phyloP scores from a whole-genome alignment of 1,284 basidiomycete genomes.

The Tremellales sp. region DNA sequence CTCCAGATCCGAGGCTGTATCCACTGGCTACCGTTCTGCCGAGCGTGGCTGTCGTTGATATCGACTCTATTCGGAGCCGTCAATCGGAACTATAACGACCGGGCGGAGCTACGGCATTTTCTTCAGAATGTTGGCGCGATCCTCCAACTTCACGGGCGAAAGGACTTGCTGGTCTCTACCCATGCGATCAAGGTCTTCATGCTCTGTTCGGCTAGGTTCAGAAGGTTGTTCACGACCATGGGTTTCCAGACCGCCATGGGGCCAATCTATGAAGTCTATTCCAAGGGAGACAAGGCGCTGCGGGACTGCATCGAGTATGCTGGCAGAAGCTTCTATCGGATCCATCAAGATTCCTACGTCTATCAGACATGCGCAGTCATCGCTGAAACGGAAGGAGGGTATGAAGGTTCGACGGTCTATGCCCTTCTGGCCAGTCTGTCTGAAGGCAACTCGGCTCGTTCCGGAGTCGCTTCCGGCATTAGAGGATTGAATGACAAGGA shows the following conservation, averaged over 20 bases:
- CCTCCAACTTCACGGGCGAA: constrained; percentile 62
- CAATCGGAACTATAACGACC: constrained; percentile 70
- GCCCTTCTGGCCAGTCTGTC: constrained; percentile 28
- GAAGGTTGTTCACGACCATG: constrained; percentile 66
- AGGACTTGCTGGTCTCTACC: constrained; percentile 62
- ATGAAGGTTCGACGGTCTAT: constrained; percentile 52
- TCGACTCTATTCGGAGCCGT: constrained; percentile 67
- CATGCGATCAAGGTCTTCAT: constrained; percentile 64
- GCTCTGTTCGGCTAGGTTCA: constrained; percentile 71
- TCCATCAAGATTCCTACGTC: constrained; percentile 69
- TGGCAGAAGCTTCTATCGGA: constrained; percentile 65
- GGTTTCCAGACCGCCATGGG: constrained; percentile 70
- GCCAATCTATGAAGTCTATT: constrained; percentile 63
- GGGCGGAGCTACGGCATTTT: constrained; percentile 64
- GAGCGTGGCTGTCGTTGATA: constrained; percentile 67
- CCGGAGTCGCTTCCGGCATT: constrained; percentile 58
- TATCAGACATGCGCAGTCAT: constrained; percentile 66
- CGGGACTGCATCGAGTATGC: constrained; percentile 68
- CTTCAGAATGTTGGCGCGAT: constrained; percentile 67
- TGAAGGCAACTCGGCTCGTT: constrained; percentile 8
- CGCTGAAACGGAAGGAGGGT: constrained; percentile 57
- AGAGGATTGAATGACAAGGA: constrained; percentile 62
- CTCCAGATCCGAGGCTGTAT: constrained; percentile 50
- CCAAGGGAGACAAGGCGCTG: constrained; percentile 59
- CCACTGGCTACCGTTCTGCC: constrained; percentile 51